A percentile compares a stretch with the other conserved stretches of the same genome.
Evolutionary conservation across 2,329 filamentous ascomycete genomes (phyloP).

Genomic region (Ophioceras dolichostomum): DNA sequence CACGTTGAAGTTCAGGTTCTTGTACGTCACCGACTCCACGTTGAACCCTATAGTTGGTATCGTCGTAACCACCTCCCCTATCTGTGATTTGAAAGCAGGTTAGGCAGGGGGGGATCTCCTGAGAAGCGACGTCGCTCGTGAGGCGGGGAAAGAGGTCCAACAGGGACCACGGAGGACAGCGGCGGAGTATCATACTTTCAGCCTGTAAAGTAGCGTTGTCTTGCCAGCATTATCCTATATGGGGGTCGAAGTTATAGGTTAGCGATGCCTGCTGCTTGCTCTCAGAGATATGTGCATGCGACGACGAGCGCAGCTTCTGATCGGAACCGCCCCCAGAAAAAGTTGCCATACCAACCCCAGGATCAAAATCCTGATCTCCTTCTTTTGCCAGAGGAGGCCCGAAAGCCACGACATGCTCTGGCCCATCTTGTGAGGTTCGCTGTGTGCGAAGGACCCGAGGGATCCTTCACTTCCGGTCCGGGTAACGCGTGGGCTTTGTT

Average conservation of each 20-base stretch:
- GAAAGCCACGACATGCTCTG: slow-evolving; percentile 58
- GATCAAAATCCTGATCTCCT: slow-evolving; percentile 95
- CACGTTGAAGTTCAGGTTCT: slow-evolving; percentile 97
- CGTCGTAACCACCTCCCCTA: slow-evolving; percentile 96
- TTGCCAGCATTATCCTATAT: slow-evolving; percentile 92
- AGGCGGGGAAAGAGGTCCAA: background rate
- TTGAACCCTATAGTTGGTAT: slow-evolving; percentile 99
- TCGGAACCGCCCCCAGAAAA: no score
- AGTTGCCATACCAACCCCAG: slow-evolving; percentile 60
- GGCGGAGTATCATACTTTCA: slow-evolving; percentile 54
- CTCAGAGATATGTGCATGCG: background rate
- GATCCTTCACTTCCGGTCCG: no score
- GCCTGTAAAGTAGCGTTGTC: slow-evolving; percentile 88
- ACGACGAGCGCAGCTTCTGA: background rate
- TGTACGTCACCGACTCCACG: slow-evolving; percentile 96
- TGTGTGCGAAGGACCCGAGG: background rate
- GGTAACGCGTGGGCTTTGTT: no score
- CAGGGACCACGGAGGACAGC: background rate
- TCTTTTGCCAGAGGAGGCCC: slow-evolving; percentile 74
- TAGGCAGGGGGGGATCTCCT: background rate
- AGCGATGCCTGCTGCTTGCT: slow-evolving; percentile 8
- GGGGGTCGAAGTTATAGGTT: slow-evolving; percentile 6
- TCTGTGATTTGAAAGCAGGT: slow-evolving; percentile 51
- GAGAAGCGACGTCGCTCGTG: background rate
- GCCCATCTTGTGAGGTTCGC: slow-evolving; percentile 39